phyloP scores from a whole-genome alignment of 768 basidiomycete species.

The Termitomyces sp. region DNA sequence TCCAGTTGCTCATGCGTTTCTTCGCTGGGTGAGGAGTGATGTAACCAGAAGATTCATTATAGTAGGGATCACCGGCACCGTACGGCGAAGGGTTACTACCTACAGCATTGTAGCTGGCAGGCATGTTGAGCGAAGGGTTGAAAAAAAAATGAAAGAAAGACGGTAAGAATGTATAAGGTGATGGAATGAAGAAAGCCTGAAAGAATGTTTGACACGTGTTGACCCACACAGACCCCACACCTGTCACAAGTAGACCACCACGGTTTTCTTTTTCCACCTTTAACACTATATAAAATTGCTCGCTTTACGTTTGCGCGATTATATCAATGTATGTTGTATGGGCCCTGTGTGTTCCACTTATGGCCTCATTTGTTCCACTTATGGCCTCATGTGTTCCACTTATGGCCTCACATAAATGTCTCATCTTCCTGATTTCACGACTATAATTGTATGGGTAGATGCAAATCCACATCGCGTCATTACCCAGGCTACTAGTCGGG shows the following conservation, averaged over 20 bases:
- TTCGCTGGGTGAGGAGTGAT: slow-evolving; percentile 52
- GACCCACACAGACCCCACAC: background rate
- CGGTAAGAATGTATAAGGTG: slow-evolving; percentile 17
- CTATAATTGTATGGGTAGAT: background rate
- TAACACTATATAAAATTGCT: too few relatives aligned
- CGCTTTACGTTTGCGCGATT: too few relatives aligned
- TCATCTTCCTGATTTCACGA: background rate
- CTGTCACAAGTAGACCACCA: too few relatives aligned
- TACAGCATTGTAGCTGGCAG: slow-evolving; percentile 30
- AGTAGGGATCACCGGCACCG: slow-evolving; percentile 63
- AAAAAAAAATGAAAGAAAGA: slow-evolving; percentile 23
- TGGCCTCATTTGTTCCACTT: too few relatives aligned
- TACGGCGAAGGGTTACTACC: slow-evolving; percentile 28
- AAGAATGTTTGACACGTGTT: slow-evolving; percentile 1
- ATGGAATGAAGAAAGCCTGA: slow-evolving; percentile 2
- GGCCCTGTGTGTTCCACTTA: too few relatives aligned
- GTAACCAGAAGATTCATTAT: slow-evolving; percentile 67
- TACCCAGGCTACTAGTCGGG: background rate
- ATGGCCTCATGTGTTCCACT: too few relatives aligned
- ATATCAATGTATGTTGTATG: too few relatives aligned
- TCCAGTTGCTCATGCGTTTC: slow-evolving; percentile 64
- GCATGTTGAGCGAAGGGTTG: slow-evolving; percentile 25
- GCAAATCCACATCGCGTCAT: background rate
- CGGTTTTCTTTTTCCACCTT: too few relatives aligned
- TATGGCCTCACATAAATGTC: too few relatives aligned